Evolutionary conservation across 2,329 filamentous ascomycete genomes (phyloP).

Genomic region (Colletotrichum sp.): DNA sequence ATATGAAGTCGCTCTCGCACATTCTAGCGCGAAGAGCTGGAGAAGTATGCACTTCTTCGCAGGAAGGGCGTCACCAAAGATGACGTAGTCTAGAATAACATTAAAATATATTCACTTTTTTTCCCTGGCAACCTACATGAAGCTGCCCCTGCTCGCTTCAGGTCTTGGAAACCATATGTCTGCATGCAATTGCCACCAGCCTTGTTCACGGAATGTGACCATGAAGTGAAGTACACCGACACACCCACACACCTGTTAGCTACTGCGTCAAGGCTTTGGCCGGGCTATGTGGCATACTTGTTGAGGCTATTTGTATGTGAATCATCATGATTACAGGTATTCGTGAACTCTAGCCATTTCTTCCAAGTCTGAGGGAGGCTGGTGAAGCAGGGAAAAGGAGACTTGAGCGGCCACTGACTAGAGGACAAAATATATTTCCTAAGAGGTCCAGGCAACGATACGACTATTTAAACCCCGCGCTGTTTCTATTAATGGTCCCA

Average conservation of each 20-base stretch:
- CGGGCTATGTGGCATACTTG: too few relatives aligned
- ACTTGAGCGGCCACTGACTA: not conserved
- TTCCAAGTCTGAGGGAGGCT: rapidly evolving
- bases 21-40: rapidly evolving
- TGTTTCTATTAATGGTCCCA: rapidly evolving
- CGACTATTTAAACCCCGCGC: not conserved
- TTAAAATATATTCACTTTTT: not conserved
- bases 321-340: too few relatives aligned
- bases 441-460: not conserved
- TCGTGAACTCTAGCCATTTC: not conserved
- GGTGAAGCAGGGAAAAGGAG: too few relatives aligned
- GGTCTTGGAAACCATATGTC: too few relatives aligned
- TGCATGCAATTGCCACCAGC: rapidly evolving
- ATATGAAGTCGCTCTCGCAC: not conserved
- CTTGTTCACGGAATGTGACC: too few relatives aligned
- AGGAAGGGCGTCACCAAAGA: too few relatives aligned
- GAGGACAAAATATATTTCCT: not conserved
- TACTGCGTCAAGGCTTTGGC: too few relatives aligned
- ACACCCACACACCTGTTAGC: too few relatives aligned
- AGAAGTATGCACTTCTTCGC: too few relatives aligned
- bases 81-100: not conserved
- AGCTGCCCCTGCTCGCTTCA: too few relatives aligned
- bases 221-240: too few relatives aligned
- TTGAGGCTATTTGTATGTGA: not conserved
- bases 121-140: not conserved